Percentiles rank a stretch among this genome's conserved stretches.
Evolutionary conservation across 108 stramenopile genomes (phyloP).

Genomic region (Nitzschia palea): DNA sequence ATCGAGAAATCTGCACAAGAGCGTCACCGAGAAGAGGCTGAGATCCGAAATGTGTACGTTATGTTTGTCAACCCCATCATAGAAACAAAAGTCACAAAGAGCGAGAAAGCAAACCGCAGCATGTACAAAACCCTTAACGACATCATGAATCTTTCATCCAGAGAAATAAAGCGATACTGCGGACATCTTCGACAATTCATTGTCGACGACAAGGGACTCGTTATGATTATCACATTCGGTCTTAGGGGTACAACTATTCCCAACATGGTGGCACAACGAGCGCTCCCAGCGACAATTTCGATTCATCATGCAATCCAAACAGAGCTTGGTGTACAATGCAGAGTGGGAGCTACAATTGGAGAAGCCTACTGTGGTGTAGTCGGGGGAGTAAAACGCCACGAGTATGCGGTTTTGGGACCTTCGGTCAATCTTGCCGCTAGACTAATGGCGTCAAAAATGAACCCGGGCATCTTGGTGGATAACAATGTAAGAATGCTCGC

Average conservation of each 20-base stretch:
- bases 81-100: slow-evolving; percentile 11
- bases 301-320: slow-evolving; percentile 56
- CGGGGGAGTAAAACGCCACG: slow-evolving; percentile 66
- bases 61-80: slow-evolving; percentile 55
- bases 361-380: slow-evolving; percentile 77
- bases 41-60: slow-evolving; percentile 64
- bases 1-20: slow-evolving; percentile 29
- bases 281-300: slow-evolving; percentile 55
- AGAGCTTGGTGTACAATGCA: slow-evolving; percentile 55
- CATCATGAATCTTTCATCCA: slow-evolving; percentile 63
- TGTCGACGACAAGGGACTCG: slow-evolving; percentile 74
- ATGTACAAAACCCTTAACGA: slow-evolving; percentile 57
- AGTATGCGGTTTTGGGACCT: slow-evolving; percentile 70
- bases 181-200: slow-evolving; percentile 81
- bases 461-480: slow-evolving; percentile 74
- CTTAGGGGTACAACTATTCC: slow-evolving; percentile 73
- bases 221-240: slow-evolving; percentile 77
- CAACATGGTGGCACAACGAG: slow-evolving; percentile 66
- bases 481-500: slow-evolving; percentile 55
- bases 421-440: slow-evolving; percentile 76
- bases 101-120: slow-evolving; percentile 11
- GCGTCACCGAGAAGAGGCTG: slow-evolving; percentile 62
- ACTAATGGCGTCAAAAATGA: slow-evolving; percentile 55
- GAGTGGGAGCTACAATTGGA: slow-evolving; percentile 66
- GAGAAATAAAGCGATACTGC: slow-evolving; percentile 42